Base-by-base conservation (phyloP, 495 filamentous ascomycete species). In the Saxispiralis lemnorum region DNA sequence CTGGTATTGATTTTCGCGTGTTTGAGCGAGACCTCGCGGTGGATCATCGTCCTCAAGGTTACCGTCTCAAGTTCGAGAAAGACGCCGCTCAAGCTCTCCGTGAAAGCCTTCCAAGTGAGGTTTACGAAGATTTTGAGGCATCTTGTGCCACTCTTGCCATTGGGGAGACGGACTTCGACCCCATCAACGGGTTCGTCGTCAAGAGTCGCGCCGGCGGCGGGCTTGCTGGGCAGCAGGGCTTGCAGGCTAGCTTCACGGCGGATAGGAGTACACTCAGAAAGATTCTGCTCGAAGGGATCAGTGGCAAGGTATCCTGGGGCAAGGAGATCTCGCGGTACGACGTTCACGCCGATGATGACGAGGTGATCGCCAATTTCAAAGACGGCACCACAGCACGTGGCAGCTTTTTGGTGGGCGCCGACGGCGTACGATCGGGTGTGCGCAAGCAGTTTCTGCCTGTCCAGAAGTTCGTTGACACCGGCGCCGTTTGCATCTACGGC, bases 341-440 rank as follows among this genome's bases (percentile, higher is more conserved):
- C n/a, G 54, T 49, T 2, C 51, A 49, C 16, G 7, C 31, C 17
- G 24, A 42, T 0, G 45, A 48, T 1, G 49, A 57, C 4, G 55
- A 51, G 1, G 63, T 73, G 35, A 65, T 56, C 2, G 68, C 60
- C 2, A 51, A 59, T 19, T 78, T 78, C 45, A 57, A 60, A 11
- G 75, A 78, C 46, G 68, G 67, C 9, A 61, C 64, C 2, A 58
- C 51, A 0, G 63, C 47, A 10, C 56, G 53, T 2, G 76, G 74
- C 0, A 54, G 56, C 0, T 54, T 78, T 2, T 54, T 80, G 10
- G 51, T 79, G 35, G 75, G 66, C 28, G 65, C 63, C 41, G 76
- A 80, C 51, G 76, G 76, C 6, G 56, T 60, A 20, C 62, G 59
- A 24, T 76, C 71, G 10, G 56, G 51, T 7, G 57, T 64, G 2